These are phyloP conservation scores for Rhododendron ferrugineum DNA, from an alignment of 148 eudicot genomes.

Conservation along the genomic window DNA sequence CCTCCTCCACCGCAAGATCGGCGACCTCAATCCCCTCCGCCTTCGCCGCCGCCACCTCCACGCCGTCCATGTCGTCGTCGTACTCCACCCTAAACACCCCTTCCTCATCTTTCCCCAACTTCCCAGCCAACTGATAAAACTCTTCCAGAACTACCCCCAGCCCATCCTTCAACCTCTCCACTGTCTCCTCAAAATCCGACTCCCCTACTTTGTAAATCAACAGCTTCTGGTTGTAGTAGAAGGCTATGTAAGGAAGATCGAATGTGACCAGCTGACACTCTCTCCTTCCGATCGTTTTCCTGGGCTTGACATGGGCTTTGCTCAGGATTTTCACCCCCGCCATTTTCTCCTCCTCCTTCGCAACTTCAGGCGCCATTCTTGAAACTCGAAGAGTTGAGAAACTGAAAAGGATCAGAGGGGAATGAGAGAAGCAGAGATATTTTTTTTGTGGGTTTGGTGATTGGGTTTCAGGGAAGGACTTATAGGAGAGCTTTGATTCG, in stretches of 20 bases:
- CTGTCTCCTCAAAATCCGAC: conserved; percentile 36
- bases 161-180: conserved; percentile 62
- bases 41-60: conserved; percentile 58
- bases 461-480: conserved; percentile 16
- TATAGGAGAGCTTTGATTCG: conserved; percentile 7
- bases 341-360: conserved; percentile 19
- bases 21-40: conserved; percentile 33
- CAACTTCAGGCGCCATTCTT: conserved; percentile 26
- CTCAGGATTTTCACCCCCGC: conserved; percentile 43
- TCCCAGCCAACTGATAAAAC: conserved; percentile 79
- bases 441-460: conserved; percentile 12
- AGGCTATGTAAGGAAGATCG: conserved; percentile 88
- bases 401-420: neutral
- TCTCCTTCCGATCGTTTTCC: conserved; percentile 45
- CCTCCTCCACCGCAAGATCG: conserved; percentile 45
- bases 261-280: conserved; percentile 85
- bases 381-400: neutral
- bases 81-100: conserved; percentile 84
- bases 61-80: conserved; percentile 79
- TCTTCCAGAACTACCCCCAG: conserved; percentile 61
- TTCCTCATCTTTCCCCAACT: conserved; percentile 66
- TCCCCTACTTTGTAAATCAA: conserved; percentile 54
- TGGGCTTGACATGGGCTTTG: conserved; percentile 64
- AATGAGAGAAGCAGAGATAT: neutral
- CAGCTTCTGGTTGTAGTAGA: conserved; percentile 87